A percentile compares a stretch with the other conserved stretches of the same genome.
phyloP scores from a whole-genome alignment of 2,329 filamentous ascomycete genomes.

The Podosphaera fusca region DNA sequence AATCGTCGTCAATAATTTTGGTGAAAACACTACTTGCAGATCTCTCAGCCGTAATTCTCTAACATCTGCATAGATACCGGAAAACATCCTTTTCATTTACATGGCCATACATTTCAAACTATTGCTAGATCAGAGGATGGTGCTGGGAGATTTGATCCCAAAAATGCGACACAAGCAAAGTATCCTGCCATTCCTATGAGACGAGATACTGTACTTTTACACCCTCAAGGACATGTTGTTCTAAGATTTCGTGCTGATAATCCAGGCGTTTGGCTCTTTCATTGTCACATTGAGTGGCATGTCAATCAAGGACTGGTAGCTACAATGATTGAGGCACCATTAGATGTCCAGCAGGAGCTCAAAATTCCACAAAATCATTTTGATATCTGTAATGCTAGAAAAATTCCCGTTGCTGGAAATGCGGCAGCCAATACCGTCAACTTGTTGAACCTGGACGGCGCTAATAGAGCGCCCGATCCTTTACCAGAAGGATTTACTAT shows the following conservation, averaged over 20 bases:
- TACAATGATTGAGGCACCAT: slow-evolving; percentile 24
- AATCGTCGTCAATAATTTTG: slow-evolving; percentile 52
- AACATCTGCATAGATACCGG: slow-evolving; percentile 26
- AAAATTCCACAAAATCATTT: slow-evolving; percentile 35
- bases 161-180: slow-evolving; percentile 21
- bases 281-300: slow-evolving; percentile 69
- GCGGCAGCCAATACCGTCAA: slow-evolving; percentile 49
- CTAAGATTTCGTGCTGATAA: slow-evolving; percentile 46
- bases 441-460: slow-evolving; percentile 37
- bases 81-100: slow-evolving; percentile 53
- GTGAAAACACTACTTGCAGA: slow-evolving; percentile 3
- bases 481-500: slow-evolving; percentile 12
- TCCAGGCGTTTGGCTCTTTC: slow-evolving; percentile 49
- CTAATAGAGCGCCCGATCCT: slow-evolving; percentile 8
- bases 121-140: slow-evolving; percentile 35
- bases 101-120: slow-evolving; percentile 53
- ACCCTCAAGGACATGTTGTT: slow-evolving; percentile 42
- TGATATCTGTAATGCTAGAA: slow-evolving; percentile 30
- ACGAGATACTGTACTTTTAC: slow-evolving; percentile 42
- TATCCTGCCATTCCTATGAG: slow-evolving; percentile 36
- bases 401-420: slow-evolving; percentile 37
- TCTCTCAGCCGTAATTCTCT: background rate
- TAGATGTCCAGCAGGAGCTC: slow-evolving; percentile 17
- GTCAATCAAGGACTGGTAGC: slow-evolving; percentile 41
- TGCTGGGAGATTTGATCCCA: slow-evolving; percentile 28